Percentiles rank a stretch among this genome's conserved stretches.
Evolutionary conservation across 164 flowering plant species (phyloP).

Genomic region (Aristolochia fimbriata): DNA sequence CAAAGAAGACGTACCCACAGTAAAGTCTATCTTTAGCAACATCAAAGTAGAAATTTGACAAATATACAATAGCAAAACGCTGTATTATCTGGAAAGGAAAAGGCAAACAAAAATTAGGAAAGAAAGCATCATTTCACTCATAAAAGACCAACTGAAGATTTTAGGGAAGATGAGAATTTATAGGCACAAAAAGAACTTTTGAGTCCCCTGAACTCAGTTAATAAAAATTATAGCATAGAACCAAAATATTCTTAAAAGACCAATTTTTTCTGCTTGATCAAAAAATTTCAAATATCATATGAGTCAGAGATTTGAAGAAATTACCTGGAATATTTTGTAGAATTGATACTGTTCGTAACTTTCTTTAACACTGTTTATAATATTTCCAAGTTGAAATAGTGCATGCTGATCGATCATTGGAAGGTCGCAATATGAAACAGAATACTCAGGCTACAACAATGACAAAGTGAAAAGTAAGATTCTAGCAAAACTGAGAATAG

Average conservation of each 20-base stretch:
- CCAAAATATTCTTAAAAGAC: background rate
- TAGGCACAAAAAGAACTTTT: background rate
- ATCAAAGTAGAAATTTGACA: slow-evolving; percentile 90
- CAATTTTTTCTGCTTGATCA: too few relatives aligned
- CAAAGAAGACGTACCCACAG: slow-evolving; percentile 51
- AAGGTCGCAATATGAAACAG: slow-evolving; percentile 53
- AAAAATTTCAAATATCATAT: background rate
- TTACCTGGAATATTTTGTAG: slow-evolving; percentile 91
- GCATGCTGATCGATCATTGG: slow-evolving; percentile 84
- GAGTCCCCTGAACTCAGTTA: background rate
- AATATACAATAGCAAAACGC: slow-evolving; percentile 85
- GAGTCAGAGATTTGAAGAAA: background rate
- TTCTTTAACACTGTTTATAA: slow-evolving; percentile 60
- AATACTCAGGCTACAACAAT: slow-evolving; percentile 7
- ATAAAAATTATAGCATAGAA: background rate
- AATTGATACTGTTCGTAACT: slow-evolving; percentile 83
- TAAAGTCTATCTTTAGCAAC: slow-evolving; percentile 96
- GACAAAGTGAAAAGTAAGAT: background rate
- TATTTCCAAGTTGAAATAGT: slow-evolving; percentile 78
- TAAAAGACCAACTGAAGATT: background rate
- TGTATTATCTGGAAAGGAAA: slow-evolving; percentile 60
- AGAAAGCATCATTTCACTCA: background rate
- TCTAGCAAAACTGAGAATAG: too few relatives aligned
- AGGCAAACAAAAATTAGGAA: background rate
- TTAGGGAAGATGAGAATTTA: background rate